Evolutionary conservation across 2,329 filamentous ascomycete species (phyloP).

Genomic region (Scedosporium dehoogii): DNA sequence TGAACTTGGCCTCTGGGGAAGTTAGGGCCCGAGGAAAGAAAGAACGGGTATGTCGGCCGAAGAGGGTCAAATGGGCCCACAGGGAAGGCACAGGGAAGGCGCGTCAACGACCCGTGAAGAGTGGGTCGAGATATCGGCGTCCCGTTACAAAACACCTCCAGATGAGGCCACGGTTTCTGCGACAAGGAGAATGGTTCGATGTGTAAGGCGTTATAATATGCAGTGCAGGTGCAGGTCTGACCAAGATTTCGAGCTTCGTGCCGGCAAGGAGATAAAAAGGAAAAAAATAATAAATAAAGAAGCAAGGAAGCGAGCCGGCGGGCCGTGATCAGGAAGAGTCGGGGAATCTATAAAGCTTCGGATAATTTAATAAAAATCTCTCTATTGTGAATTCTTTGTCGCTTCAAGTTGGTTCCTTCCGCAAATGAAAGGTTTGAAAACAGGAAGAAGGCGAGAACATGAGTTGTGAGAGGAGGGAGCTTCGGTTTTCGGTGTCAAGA

Average conservation of each 20-base stretch:
- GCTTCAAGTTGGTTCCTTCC: background rate
- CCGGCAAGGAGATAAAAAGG: background rate
- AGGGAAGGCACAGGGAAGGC: background rate
- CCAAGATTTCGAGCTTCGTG: background rate
- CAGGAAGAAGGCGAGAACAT: background rate
- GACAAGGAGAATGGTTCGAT: background rate
- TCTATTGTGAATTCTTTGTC: background rate
- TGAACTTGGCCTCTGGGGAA: background rate
- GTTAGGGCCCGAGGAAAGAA: background rate
- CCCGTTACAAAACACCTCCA: background rate
- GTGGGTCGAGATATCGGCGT: conserved; percentile 1
- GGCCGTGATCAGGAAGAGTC: background rate
- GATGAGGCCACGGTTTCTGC: background rate
- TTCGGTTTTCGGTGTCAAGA: background rate
- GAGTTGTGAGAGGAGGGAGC: background rate
- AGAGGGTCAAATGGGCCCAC: background rate
- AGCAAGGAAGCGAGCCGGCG: background rate
- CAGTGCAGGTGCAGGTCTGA: background rate
- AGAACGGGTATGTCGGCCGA: background rate
- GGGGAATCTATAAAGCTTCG: background rate
- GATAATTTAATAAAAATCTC: background rate
- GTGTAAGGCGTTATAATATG: background rate
- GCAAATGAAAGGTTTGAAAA: background rate
- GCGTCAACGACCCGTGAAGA: background rate
- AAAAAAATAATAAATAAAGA: background rate